Evolutionary conservation across 2,329 filamentous ascomycete species (phyloP), one percentile per base, ranked within the genome.

Genomic region (Zasmidium angulare): DNA sequence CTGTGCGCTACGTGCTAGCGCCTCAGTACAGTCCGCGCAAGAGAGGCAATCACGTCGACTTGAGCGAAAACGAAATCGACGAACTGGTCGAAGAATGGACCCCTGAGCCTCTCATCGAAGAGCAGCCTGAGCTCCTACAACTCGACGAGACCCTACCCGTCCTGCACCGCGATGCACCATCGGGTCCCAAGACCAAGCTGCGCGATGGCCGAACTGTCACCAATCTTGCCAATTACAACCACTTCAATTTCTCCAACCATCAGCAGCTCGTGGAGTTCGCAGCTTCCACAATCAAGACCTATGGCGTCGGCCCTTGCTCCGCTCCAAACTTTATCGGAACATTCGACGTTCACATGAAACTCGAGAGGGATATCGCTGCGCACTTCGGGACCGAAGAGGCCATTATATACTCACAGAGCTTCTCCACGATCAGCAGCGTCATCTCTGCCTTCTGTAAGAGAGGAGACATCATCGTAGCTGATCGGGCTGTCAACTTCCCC

Each of bases 241-340:
- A 95, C 77, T 98, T 96, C 81, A 98, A 98, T 78, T 91, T 98
- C 75, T 90, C 96, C 65, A 86, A 86, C 54, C 96, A 96, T 74
- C 92, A 97, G 63, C 84, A 87, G 31, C 87, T 99, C 70, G 96
- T 96, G 72, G 91, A 97, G 68, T 95, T 96, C 75, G 95, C 93
- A 1, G 91, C 98, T 63, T 88, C 93, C 75, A 95, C 93, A 0
- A 84, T 99, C 43, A 90, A 93, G 60, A 96, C 90, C 23, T 98
- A 99, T 70, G 95, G 95, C 58, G 95, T 98, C 48, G 95, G 95
- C 10, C 93, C 95, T 57, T 99, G 95, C 74, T 93, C 93, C 20
- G 95, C 95, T 17, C 93, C 95, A 7, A 92, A 96, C 64, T 99
- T 99, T 79, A 98, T 98, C 78, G 95, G 93, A 65, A 98, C 92